Conservation (phyloP, 2,329 filamentous ascomycete genomes). For the Magnaporthales sp. region DNA sequence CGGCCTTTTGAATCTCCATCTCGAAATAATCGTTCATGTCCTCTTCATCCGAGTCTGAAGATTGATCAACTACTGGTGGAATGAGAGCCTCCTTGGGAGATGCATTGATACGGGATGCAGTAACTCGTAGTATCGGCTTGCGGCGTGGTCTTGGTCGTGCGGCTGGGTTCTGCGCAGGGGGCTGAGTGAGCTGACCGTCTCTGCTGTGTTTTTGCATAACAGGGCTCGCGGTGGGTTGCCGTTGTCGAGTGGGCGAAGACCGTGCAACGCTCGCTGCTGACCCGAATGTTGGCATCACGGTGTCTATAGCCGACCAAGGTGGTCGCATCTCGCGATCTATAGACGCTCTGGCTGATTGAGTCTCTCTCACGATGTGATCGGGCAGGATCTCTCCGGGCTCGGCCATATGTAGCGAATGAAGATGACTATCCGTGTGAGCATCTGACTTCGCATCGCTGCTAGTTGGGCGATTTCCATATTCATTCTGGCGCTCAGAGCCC, state of each 20-base stretch:
- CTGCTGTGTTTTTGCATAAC: slow-evolving; percentile 1
- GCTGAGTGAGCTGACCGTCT: neutral
- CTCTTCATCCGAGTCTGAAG: slow-evolving; percentile 49
- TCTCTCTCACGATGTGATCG: slow-evolving; percentile 28
- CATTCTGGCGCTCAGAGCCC: slow-evolving; percentile 29
- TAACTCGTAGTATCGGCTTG: slow-evolving; percentile 19
- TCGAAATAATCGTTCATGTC: slow-evolving; percentile 49
- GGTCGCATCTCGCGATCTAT: slow-evolving; percentile 20
- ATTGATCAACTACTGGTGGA: slow-evolving; percentile 26
- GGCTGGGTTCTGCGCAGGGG: neutral
- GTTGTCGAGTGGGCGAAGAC: neutral
- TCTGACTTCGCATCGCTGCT: slow-evolving; percentile 46
- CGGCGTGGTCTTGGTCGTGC: neutral
- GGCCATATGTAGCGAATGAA: slow-evolving; percentile 30
- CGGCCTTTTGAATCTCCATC: slow-evolving; percentile 41
- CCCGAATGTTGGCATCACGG: neutral
- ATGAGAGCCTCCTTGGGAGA: slow-evolving; percentile 25
- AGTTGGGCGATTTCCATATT: slow-evolving; percentile 36
- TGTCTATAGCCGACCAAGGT: slow-evolving; percentile 5
- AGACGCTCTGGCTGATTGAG: slow-evolving; percentile 23
- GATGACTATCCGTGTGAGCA: slow-evolving; percentile 25
- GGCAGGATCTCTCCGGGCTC: slow-evolving; percentile 33
- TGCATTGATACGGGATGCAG: slow-evolving; percentile 27
- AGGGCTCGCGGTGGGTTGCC: slow-evolving; percentile 1
- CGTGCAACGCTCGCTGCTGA: neutral